phyloP scores from a whole-genome alignment of 139 green algal genomes.

The Auxenochlorella pyrenoidosa region DNA sequence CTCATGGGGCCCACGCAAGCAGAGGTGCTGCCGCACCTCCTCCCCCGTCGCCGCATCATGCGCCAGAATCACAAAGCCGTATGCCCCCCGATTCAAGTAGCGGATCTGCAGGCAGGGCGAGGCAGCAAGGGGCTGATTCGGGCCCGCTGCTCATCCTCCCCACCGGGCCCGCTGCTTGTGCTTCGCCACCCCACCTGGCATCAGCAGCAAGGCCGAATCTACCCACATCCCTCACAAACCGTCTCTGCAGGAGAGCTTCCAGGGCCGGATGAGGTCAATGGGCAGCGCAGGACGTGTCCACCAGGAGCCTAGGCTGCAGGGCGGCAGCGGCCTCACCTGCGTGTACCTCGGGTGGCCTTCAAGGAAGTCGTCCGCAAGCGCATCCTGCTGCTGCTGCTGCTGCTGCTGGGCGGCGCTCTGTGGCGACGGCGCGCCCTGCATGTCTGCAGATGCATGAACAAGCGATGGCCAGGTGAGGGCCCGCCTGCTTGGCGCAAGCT shows the following conservation, averaged over 20 bases:
- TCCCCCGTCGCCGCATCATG: slow-evolving; percentile 37
- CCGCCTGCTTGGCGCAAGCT: too few relatives aligned
- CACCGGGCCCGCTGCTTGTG: too few relatives aligned
- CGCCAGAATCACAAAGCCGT: slow-evolving; percentile 46
- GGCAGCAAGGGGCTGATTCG: neutral
- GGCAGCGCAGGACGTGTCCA: too few relatives aligned
- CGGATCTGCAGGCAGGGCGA: slow-evolving; percentile 31
- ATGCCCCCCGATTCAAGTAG: slow-evolving; percentile 39
- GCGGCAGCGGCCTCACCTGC: neutral
- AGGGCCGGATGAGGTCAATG: too few relatives aligned
- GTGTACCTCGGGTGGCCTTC: slow-evolving; percentile 32
- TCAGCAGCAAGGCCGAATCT: too few relatives aligned
- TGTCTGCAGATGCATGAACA: neutral
- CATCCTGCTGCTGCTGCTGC: neutral
- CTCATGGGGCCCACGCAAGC: too few relatives aligned
- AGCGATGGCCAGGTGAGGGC: too few relatives aligned
- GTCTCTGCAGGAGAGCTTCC: too few relatives aligned
- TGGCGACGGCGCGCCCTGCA: neutral
- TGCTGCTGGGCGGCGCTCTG: neutral
- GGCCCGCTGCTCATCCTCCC: neutral
- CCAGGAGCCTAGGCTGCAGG: too few relatives aligned
- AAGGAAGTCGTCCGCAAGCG: neutral
- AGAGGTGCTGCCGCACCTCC: neutral
- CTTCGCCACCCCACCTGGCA: too few relatives aligned
- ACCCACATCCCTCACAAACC: too few relatives aligned